Base-by-base conservation (phyloP, 2,329 filamentous ascomycete species). In the Claviceps purpurea region DNA sequence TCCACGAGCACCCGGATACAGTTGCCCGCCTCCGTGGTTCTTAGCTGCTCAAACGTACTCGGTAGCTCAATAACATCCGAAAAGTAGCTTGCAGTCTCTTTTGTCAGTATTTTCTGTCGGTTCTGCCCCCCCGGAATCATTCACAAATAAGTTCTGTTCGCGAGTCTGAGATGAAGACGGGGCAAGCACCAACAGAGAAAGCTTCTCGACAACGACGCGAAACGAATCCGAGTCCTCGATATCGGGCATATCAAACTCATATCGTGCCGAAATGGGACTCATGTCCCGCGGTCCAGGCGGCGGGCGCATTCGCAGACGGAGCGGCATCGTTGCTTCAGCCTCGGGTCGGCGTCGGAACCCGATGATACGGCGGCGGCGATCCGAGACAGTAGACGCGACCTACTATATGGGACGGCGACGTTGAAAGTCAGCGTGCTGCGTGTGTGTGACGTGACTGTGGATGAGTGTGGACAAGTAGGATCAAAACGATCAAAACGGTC, bases 31-130 rank as follows among this genome's bases (percentile, higher is more conserved):
- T 79, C 73, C 1, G 80, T 84, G 5, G 81, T 84, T 47, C 84
- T 74, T 8, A 89, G 72, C 65, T 88, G 84, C 61, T 89, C 85
- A 67, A 88, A 89, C 14, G 79, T 84, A 61, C 79, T 78, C 16
- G 85, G 83, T 46, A 82, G 68, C 50, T 76, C 73, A 52, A 89
- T 74, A 22, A 77, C 77, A 53, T 82, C 77, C 53, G 75, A 71
- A 55, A 87, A 76, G 62, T 78, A 85, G 50, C 81, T 85, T n/a
- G 44, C 26, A 6, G 44, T 37, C n/a, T 11, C 4, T 14, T 24
- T 30, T 6, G 55, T 54, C 37, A 30, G 14, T 34, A 50, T 22
- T 30, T 44, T 10, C 26, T 30, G 4, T 34, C 10, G 10, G 30
- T 34, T 34, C 30, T 34, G 10, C 10, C 26, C 7, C 30, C 30